A percentile compares a stretch with the other conserved stretches of the same genome.
These are phyloP conservation scores for Yamadazyma trypodendri DNA, from an alignment of 1,139 yeast genomes.

Conservation along the genomic window DNA sequence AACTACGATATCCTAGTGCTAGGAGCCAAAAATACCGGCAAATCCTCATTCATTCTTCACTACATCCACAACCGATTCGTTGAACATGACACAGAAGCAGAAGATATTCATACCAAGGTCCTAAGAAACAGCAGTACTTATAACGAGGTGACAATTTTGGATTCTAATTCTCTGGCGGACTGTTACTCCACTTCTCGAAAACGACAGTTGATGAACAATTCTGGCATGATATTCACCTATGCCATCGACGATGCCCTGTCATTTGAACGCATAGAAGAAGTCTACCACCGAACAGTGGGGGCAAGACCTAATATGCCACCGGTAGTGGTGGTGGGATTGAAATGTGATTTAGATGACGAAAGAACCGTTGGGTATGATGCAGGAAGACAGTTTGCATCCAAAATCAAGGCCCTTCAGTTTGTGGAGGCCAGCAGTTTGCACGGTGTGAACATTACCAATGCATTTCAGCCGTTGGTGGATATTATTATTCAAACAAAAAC, in stretches of 20 bases:
- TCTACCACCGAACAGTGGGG: conserved; percentile 21
- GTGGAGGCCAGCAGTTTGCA: conserved; percentile 29
- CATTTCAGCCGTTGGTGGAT: conserved; percentile 28
- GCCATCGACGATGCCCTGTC: conserved; percentile 27
- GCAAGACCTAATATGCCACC: conserved; percentile 26
- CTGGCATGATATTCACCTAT: conserved; percentile 31
- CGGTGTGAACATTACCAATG: conserved; percentile 24
- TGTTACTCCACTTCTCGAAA: conserved; percentile 26
- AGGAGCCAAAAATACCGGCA: conserved; percentile 31
- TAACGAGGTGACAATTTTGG: conserved; percentile 30
- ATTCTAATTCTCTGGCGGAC: conserved; percentile 25
- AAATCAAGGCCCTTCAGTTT: conserved; percentile 28
- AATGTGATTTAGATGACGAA: conserved; percentile 25
- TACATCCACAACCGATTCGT: conserved; percentile 25
- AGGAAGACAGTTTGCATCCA: conserved; percentile 27
- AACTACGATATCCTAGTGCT: conserved; percentile 34
- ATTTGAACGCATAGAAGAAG: conserved; percentile 29
- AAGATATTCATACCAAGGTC: conserved; percentile 32
- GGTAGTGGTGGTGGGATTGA: conserved; percentile 32
- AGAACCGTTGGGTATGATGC: conserved; percentile 30
- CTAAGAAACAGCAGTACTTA: conserved; percentile 17
- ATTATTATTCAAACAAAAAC: conserved; percentile 5
- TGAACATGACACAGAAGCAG: conserved; percentile 22
- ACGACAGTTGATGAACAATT: conserved; percentile 30
- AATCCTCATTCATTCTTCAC: conserved; percentile 27